Evolutionary conservation across 2,329 filamentous ascomycete genomes (phyloP), one percentile per base, ranked within the genome.

Genomic region (Microsporum ferrugineum): DNA sequence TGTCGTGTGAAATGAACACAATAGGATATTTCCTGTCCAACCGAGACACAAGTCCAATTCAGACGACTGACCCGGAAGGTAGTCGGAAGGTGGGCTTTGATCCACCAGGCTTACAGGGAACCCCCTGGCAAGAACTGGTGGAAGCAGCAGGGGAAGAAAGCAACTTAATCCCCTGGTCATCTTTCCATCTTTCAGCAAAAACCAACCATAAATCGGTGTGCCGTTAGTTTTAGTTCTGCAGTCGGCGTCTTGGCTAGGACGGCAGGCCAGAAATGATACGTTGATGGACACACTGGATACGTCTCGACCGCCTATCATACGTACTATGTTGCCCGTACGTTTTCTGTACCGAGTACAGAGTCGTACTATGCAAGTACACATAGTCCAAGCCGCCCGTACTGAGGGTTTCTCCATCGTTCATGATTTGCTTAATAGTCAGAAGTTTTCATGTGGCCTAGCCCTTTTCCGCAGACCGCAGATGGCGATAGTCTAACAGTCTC

Each of bases 11-110:
- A 55, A 29, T 55, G 17, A 36, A 55, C 5, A 55, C 6, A 36
- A 23, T 31, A 36, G 33, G 51, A 36, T 55, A 5, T n/a, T 55
- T 23, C 31, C 10, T 36, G 31, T 55, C 31, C 31, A 36, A 55
- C 51, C 33, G 51, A 55, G 51, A 55, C 51, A 55, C 14, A 36
- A 34, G 5, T 14, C 51, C 31, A 23, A 29, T 53, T 55, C 51
- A 55, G 51, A 31, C 51, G 51, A 55, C 36, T 55, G 33, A 55
- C 36, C 56, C 56, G 56, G 56, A 58, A 41, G 38, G 56, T 58
- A n/a, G 36, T 51, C 45, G 58, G 57, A 59, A 59, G n/a, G 31
- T 59, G 45, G 41, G 10, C 58, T 45, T 23, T 31, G 41, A 49
- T 31, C 51, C 51, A 55, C 31, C 17, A 14, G 51, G 51, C 31